Percentiles rank a stretch among this genome's conserved stretches.
Evolutionary conservation across 2,329 filamentous ascomycete genomes (phyloP).

Genomic region (Paecilomyces fulvus): DNA sequence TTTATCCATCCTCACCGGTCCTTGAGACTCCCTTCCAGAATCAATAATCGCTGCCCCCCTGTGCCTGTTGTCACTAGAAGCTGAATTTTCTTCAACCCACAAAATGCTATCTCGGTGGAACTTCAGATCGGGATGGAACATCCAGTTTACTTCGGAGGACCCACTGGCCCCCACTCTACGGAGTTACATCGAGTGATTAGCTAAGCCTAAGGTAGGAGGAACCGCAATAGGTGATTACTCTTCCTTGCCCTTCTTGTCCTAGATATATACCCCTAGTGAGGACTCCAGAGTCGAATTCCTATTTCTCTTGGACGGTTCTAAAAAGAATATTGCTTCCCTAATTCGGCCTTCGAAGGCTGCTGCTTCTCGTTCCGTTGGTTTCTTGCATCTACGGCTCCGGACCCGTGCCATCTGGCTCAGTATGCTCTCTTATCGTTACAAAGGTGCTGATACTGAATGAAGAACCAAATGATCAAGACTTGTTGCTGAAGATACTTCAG

Average conservation of each 20-base stretch:
- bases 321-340: too few species aligned
- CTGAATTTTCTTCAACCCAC: not conserved
- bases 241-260: not conserved
- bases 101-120: not conserved
- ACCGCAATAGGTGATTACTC: not conserved
- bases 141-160: not conserved
- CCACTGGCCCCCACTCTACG: not conserved
- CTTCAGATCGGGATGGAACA: not conserved
- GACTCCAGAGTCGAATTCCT: too few species aligned
- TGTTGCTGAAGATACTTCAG: too few species aligned
- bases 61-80: not conserved
- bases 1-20: not conserved
- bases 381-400: too few species aligned
- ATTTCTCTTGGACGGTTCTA: too few species aligned
- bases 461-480: too few species aligned
- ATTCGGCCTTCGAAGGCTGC: too few species aligned
- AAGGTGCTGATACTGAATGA: too few species aligned
- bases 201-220: not conserved
- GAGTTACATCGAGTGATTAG: not conserved
- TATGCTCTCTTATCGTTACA: too few species aligned
- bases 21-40: not conserved
- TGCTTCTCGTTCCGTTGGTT: too few species aligned
- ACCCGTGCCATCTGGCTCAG: too few species aligned
- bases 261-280: too few species aligned
- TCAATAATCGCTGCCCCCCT: not conserved